Base-by-base conservation (phyloP, 129 eudicot genomes). In the Arctium lappa region DNA sequence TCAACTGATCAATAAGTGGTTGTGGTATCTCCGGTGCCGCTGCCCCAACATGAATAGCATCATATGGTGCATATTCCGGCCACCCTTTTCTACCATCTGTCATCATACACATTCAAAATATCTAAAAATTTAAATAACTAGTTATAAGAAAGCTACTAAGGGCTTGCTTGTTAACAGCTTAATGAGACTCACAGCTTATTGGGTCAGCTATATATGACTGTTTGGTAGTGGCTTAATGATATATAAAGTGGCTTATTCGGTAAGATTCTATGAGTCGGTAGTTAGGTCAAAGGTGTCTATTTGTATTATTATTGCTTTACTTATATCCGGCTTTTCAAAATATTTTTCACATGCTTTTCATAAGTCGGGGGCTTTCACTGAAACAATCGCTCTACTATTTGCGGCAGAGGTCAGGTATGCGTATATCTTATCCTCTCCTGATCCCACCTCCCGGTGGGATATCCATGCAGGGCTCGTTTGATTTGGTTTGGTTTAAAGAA, bases 1-100 rank as follows among this genome's bases (percentile, higher is more conserved):
- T 93, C 87, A 95, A 82, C 82, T 95, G 99, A 72, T 95, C 98
- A 13, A 95, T 79, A 8, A 95, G 90, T n/a, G 94, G 89, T 31
- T 85, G 89, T 38, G 99, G 99, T 27, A 95, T 93, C 80, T 91
- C 94, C 0, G 93, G 87, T 38, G 99, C 97, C 10, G 99, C 99
- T 53, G 99, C 99, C 77, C 99, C 99, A 8, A 95, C 99, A 82
- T 95, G 99, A 81, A 95, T 95, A 27, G 98, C 97, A 79, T 95
- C 97, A 71, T 95, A 95, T 32, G 99, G 99, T 36, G 97, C 99
- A 83, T 44, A 83, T 77, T 93, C 99, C 2, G 90, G 90, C 97
- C 97, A 95, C 33, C 99, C 99, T 77, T 86, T 85, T 80, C 99
- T 89, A 5, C 99, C 99, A 85, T 95, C 99, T 95, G 86, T 82